Evolutionary conservation across 2,329 filamentous ascomycete genomes (phyloP).

Genomic region (Hypoxylon sp.): DNA sequence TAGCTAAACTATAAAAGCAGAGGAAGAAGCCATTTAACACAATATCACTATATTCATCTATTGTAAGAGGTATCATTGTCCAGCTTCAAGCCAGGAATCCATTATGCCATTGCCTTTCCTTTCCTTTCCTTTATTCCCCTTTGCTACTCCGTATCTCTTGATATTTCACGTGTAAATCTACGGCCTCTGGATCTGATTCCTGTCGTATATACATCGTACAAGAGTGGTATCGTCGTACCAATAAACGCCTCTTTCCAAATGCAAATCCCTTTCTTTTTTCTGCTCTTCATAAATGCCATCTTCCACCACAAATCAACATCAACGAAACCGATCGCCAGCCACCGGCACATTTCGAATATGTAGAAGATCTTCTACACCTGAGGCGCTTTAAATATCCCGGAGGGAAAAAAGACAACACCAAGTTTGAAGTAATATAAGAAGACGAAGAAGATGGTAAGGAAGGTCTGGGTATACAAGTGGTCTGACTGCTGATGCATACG

Average conservation of each 20-base stretch:
- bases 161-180: conserved; percentile 19
- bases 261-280: conserved; percentile 20
- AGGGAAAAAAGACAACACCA: conserved; percentile 5
- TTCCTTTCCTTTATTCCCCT: conserved; percentile 15
- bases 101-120: conserved; percentile 34
- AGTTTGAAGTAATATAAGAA: conserved; percentile 4
- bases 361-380: not conserved
- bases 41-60: conserved; percentile 34
- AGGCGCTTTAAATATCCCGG: not conserved
- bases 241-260: conserved; percentile 41
- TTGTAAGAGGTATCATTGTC: conserved; percentile 40
- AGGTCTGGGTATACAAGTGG: not conserved
- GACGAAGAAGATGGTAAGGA: conserved; percentile 7
- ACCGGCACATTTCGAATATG: not conserved
- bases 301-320: conserved; percentile 16
- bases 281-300: conserved; percentile 5
- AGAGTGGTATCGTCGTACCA: conserved; percentile 40
- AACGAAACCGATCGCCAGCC: conserved; percentile 2
- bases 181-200: conserved; percentile 11
- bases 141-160: conserved; percentile 13
- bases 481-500: not conserved
- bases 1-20: not conserved
- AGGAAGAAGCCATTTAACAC: not conserved
- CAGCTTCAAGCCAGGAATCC: conserved; percentile 35
- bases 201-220: conserved; percentile 36